These are phyloP conservation scores for Begonia fuchsioides DNA, from an alignment of 306 rosid species.

Conservation along the genomic window DNA sequence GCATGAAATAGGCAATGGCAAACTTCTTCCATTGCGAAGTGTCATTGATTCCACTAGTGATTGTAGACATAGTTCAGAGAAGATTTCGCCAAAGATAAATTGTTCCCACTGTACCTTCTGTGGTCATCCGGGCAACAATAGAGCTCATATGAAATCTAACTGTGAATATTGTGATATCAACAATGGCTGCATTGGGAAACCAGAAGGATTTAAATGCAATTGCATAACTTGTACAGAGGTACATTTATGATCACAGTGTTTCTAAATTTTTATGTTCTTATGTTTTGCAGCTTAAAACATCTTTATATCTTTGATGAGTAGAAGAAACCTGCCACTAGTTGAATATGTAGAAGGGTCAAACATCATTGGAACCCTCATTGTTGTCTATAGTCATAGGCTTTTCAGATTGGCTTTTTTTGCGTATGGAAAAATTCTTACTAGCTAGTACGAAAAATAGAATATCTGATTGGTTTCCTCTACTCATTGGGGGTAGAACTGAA, in stretches of 20 bases:
- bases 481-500: not conserved
- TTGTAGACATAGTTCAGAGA: conserved; percentile 18
- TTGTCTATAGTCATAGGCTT: too few species aligned
- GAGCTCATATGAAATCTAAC: conserved; percentile 39
- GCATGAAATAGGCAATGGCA: conserved; percentile 51
- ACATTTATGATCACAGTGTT: not conserved
- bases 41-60: conserved; percentile 19
- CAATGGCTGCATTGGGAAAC: conserved; percentile 57
- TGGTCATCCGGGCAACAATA: conserved; percentile 87
- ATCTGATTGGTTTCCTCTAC: not conserved
- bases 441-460: too few species aligned
- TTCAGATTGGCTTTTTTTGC: too few species aligned
- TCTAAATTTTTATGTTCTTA: too few species aligned
- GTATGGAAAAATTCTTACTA: too few species aligned
- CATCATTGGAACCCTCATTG: too few species aligned
- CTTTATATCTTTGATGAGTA: too few species aligned
- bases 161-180: conserved; percentile 41
- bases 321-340: too few species aligned
- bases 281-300: too few species aligned
- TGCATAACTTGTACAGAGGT: conserved; percentile 65
- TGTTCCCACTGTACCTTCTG: conserved; percentile 73
- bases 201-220: conserved; percentile 60
- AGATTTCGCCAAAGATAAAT: conserved; percentile 29
- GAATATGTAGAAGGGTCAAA: too few species aligned
- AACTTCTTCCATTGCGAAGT: conserved; percentile 21